Percentiles rank a stretch among this genome's conserved stretches.
Evolutionary conservation across 108 stramenopile genomes (phyloP).

Genomic region (Aurantiochytrium sp.): DNA sequence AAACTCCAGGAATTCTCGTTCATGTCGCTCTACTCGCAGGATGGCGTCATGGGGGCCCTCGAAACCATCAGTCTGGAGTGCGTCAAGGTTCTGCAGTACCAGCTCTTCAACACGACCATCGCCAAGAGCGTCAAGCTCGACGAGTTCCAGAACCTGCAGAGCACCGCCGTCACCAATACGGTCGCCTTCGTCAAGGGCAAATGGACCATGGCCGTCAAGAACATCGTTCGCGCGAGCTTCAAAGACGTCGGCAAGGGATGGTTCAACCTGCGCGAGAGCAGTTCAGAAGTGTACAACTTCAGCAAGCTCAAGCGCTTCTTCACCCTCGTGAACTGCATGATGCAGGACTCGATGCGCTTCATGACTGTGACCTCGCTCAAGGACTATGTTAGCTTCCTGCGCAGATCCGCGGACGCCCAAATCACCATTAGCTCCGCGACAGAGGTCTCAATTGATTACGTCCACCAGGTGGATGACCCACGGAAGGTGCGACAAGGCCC

Average conservation of each 20-base stretch:
- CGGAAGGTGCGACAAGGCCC: neutral
- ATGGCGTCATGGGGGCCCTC: conserved; percentile 4
- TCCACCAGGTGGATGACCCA: neutral
- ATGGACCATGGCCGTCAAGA: conserved; percentile 39
- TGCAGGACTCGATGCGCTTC: conserved; percentile 37
- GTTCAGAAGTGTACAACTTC: conserved; percentile 32
- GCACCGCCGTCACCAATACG: conserved; percentile 34
- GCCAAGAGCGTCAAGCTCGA: conserved; percentile 37
- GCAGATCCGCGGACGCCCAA: conserved; percentile 36
- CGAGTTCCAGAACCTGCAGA: conserved; percentile 47
- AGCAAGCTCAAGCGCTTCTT: conserved; percentile 41
- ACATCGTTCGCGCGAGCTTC: neutral
- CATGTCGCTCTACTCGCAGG: conserved; percentile 33
- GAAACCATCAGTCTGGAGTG: conserved; percentile 32
- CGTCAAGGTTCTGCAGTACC: neutral
- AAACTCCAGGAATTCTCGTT: neutral
- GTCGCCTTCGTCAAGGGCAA: conserved; percentile 39
- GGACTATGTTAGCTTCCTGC: conserved; percentile 45
- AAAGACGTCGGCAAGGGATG: conserved; percentile 19
- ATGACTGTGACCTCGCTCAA: conserved; percentile 30
- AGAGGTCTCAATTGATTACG: neutral
- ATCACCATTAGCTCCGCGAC: conserved; percentile 8
- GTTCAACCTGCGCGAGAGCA: conserved; percentile 41
- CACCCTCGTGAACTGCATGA: conserved; percentile 39
- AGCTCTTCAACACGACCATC: conserved; percentile 20